A percentile compares a stretch with the other conserved stretches of the same genome.
Conservation (phyloP, 2,329 filamentous ascomycete genomes). For the Sporothrix dimorphospora region DNA sequence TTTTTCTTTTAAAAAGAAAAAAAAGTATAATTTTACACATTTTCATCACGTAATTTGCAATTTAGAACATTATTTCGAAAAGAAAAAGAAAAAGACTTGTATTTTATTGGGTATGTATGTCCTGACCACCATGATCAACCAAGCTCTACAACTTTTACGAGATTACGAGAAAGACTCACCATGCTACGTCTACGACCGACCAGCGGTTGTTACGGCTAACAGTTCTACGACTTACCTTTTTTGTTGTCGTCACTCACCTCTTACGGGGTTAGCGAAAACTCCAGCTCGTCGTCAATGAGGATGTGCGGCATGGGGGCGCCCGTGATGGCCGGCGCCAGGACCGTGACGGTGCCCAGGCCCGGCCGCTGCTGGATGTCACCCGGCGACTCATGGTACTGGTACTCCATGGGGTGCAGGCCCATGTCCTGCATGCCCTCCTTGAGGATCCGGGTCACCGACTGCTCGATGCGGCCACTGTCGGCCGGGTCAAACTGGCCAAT, state of each 20-base stretch:
- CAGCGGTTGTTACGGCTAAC: neutral
- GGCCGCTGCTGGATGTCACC: neutral
- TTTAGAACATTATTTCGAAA: neutral
- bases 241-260: neutral
- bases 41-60: neutral
- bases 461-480: neutral
- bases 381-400: neutral
- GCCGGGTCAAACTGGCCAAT: neutral
- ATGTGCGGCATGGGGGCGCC: neutral
- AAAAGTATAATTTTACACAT: too few relatives aligned
- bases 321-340: neutral
- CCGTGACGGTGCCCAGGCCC: neutral
- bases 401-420: too few relatives aligned
- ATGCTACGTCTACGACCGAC: neutral
- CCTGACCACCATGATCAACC: neutral
- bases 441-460: neutral
- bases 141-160: neutral
- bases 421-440: neutral
- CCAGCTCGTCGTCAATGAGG: constrained; percentile 1
- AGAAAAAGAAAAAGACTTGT: neutral
- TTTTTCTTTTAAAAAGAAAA: too few relatives aligned
- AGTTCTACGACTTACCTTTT: neutral
- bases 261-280: neutral
- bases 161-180: neutral
- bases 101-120: neutral